Conservation (phyloP, 2,329 filamentous ascomycete genomes). For the Sporothrix euskadiensis region DNA sequence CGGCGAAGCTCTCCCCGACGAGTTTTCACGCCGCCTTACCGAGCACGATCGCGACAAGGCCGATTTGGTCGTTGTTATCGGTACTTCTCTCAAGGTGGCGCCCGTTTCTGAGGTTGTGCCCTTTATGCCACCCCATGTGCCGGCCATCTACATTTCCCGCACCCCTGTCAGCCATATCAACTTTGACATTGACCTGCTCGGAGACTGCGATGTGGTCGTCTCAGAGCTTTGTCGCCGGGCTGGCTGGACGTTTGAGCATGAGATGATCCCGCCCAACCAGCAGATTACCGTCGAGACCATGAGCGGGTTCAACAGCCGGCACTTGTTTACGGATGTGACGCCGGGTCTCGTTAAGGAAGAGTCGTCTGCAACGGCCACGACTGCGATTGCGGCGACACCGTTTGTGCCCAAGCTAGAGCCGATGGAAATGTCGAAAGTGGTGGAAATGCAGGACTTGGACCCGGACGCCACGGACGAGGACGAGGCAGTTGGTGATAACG, state of each 20-base stretch:
- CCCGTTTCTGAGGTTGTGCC: conserved; percentile 91
- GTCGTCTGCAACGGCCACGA: background rate
- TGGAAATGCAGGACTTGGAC: background rate
- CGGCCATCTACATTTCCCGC: conserved; percentile 87
- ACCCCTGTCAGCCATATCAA: conserved; percentile 85
- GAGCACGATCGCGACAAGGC: conserved; percentile 75
- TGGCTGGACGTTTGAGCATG: conserved; percentile 77
- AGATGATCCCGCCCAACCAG: conserved; percentile 75
- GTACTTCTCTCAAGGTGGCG: conserved; percentile 92
- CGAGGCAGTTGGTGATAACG: background rate
- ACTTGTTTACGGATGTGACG: conserved; percentile 43
- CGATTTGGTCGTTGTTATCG: conserved; percentile 93
- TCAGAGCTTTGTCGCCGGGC: conserved; percentile 79
- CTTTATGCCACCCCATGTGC: conserved; percentile 73
- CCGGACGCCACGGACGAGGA: background rate
- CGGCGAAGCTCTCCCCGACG: conserved; percentile 81
- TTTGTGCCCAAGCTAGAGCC: conserved; percentile 6
- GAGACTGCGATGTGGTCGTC: conserved; percentile 89
- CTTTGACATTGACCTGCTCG: conserved; percentile 95
- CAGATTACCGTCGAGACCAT: conserved; percentile 57
- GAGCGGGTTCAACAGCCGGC: conserved; percentile 46
- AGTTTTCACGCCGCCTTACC: conserved; percentile 79
- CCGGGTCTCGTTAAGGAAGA: conserved; percentile 15
- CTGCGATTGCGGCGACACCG: background rate
- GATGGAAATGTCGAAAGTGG: background rate